Evolutionary conservation across 805 yeast genomes (phyloP), one percentile per base, ranked within the genome.

Genomic region (Starmerella gropengiesseri): DNA sequence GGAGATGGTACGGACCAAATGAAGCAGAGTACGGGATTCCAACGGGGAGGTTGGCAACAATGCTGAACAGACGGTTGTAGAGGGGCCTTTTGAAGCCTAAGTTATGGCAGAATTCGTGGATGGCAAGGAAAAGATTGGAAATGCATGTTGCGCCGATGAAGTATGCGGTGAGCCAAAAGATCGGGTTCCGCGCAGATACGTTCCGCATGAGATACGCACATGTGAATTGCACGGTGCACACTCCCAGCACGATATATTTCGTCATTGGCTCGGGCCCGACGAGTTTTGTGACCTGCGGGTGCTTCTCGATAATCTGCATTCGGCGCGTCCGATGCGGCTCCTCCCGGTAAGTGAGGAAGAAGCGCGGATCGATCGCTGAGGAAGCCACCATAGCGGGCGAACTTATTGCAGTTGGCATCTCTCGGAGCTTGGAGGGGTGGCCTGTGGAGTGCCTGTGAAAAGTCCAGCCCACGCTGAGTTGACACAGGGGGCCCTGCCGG

Each of bases 11-110:
- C 7, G 95, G 95, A 47, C 82, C 80, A 66, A 86, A 73, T 48
- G 83, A 79, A 0, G 95, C 95, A 29, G 85, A 74, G 62, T 84
- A 86, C 0, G 95, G 96, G 19, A 86, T 69, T 1, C 95, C 95
- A 40, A 86, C 82, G 1, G 95, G 95, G 29, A 83, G 63, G 59
- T 86, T 86, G 28, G 85, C 72, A 50, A 82, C 65, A 8, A 85
- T 78, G 32, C 91, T 73, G 55, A 79, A 85, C 19, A 85, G 57
- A 58, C 82, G 78, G 63, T 86, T 86, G 59, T 77, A 73, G 1
- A 83, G 32, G 0, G 95, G 93, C 50, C 72, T 75, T 53, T 74
- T 81, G 71, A 86, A 86, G 2, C 82, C 82, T 41, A 86, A 66
- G 58, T 86, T 86, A 61, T 86, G 96, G 28, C 80, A 75, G 40